Evolutionary conservation across 1,284 basidiomycete species (phyloP).

Genomic region (Peniophora sp.): DNA sequence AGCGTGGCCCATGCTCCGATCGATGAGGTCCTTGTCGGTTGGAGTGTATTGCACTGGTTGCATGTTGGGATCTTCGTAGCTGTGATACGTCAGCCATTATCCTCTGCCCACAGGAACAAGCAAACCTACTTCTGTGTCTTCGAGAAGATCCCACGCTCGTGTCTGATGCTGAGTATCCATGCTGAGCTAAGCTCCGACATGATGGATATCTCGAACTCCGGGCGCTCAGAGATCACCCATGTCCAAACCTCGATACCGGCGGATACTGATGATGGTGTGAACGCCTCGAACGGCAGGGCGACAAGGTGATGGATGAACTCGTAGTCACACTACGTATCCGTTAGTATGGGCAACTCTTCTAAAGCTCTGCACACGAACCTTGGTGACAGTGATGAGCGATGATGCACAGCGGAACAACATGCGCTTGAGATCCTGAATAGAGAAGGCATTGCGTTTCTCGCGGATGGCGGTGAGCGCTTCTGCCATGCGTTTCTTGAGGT

Average conservation of each 20-base stretch:
- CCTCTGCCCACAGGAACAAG: no score
- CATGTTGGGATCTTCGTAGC: constrained; percentile 83
- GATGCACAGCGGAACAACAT: constrained; percentile 86
- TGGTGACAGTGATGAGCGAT: constrained; percentile 60
- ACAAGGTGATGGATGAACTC: constrained; percentile 88
- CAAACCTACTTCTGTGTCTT: constrained; percentile 65
- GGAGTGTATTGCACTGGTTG: constrained; percentile 86
- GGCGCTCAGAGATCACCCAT: constrained; percentile 89
- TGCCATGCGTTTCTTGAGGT: constrained; percentile 65
- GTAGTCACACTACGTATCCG: constrained; percentile 59
- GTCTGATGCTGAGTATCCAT: constrained; percentile 80
- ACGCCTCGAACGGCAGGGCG: constrained; percentile 81
- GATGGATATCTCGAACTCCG: constrained; percentile 65
- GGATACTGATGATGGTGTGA: constrained; percentile 80
- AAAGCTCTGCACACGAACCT: no score
- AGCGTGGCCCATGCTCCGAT: constrained; percentile 65
- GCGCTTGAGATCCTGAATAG: constrained; percentile 76
- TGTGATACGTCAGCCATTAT: constrained; percentile 20
- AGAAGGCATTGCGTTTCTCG: constrained; percentile 63
- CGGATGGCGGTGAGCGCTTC: constrained; percentile 62
- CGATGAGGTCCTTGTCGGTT: constrained; percentile 81
- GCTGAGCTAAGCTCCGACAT: constrained; percentile 84
- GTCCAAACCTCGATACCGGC: constrained; percentile 94
- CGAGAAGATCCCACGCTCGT: constrained; percentile 80
- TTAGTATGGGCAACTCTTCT: background rate